phyloP scores from a whole-genome alignment of 768 basidiomycete species.

The Cystobasidium tubakii region DNA sequence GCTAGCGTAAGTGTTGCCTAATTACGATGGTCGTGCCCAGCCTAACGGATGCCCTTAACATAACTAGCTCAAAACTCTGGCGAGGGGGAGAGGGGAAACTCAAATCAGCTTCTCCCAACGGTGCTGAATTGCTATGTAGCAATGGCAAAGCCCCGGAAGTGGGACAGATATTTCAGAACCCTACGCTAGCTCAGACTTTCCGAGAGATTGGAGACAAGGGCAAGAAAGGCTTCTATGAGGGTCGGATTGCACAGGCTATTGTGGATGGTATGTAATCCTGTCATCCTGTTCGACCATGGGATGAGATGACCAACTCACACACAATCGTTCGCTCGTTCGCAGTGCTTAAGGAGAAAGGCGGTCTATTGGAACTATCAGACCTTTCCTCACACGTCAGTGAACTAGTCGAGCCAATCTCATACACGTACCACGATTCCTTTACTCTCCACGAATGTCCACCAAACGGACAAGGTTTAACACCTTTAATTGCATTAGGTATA shows the following conservation, averaged over 20 bases:
- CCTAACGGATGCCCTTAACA: constrained; percentile 16
- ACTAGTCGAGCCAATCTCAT: constrained; percentile 83
- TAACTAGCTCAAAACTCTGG: constrained; percentile 50
- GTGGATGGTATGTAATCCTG: constrained; percentile 57
- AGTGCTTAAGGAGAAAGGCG: constrained; percentile 74
- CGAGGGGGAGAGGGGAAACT: constrained; percentile 62
- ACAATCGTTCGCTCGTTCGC: too few relatives aligned
- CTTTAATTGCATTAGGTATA: constrained; percentile 85
- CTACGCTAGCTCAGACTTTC: constrained; percentile 78
- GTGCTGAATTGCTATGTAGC: constrained; percentile 69
- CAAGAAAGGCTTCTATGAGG: constrained; percentile 89
- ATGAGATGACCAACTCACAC: not conserved
- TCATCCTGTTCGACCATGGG: too few relatives aligned
- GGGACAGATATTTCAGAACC: constrained; percentile 58
- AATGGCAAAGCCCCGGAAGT: constrained; percentile 75
- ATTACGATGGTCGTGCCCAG: too few relatives aligned
- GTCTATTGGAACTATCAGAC: constrained; percentile 90
- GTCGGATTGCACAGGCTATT: constrained; percentile 79
- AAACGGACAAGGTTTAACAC: constrained; percentile 95
- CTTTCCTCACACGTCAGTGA: constrained; percentile 72
- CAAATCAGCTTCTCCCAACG: constrained; percentile 76
- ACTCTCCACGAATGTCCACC: constrained; percentile 96
- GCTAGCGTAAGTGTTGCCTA: constrained; percentile 56
- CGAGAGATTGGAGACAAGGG: constrained; percentile 70
- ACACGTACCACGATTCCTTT: constrained; percentile 68